phyloP scores from a whole-genome alignment of 805 yeast species.

The Pichia cephalocereana region DNA sequence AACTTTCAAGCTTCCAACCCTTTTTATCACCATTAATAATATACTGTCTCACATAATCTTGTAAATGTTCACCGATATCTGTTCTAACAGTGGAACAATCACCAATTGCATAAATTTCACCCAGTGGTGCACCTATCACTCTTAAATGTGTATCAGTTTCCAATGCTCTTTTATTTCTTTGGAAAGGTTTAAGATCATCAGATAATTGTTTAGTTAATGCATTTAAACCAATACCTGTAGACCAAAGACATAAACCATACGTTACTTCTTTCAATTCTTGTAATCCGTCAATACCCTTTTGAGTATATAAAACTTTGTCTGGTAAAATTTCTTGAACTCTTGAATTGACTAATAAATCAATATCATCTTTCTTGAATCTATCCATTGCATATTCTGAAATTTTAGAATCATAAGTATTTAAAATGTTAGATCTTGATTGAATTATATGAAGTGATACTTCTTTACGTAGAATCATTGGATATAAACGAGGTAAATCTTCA shows the following conservation, averaged over 20 bases:
- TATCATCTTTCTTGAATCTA: constrained; percentile 56
- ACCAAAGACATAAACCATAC: constrained; percentile 65
- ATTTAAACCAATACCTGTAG: constrained; percentile 65
- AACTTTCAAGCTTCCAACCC: constrained; percentile 33
- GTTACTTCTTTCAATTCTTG: constrained; percentile 40
- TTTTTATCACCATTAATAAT: constrained; percentile 72
- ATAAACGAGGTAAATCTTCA: constrained; percentile 82
- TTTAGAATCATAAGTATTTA: constrained; percentile 61
- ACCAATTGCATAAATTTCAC: constrained; percentile 62
- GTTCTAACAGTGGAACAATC: constrained; percentile 61
- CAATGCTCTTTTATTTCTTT: constrained; percentile 58
- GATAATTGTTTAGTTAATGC: constrained; percentile 52
- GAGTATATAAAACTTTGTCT: constrained; percentile 50
- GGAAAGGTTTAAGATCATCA: constrained; percentile 35
- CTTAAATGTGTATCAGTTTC: constrained; percentile 69
- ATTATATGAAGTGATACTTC: constrained; percentile 79
- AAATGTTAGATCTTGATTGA: constrained; percentile 86
- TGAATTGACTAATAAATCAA: constrained; percentile 70
- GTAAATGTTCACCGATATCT: constrained; percentile 65
- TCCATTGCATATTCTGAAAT: constrained; percentile 72
- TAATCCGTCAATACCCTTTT: constrained; percentile 35
- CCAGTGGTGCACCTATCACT: constrained; percentile 57
- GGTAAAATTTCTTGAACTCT: constrained; percentile 79
- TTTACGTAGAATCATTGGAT: constrained; percentile 64
- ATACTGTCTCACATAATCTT: constrained; percentile 93